These are phyloP conservation scores for Cerrena zonata DNA, from an alignment of 1,284 basidiomycete species.

Conservation along the genomic window DNA sequence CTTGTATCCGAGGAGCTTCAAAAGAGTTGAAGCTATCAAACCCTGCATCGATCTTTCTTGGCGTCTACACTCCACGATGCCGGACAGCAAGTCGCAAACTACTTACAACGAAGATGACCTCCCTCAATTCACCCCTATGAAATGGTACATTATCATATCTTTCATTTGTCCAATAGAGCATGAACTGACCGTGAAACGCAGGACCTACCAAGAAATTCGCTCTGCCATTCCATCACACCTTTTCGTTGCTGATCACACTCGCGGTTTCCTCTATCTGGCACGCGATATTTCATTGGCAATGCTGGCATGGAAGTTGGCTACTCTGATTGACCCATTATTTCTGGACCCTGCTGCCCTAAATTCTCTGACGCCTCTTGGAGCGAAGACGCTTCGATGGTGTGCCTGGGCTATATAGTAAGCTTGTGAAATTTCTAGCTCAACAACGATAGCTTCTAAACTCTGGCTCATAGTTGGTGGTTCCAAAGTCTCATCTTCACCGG, in stretches of 20 bases:
- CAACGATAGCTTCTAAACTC: neutral
- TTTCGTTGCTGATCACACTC: conserved; percentile 3
- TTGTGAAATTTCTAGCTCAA: conserved; percentile 3
- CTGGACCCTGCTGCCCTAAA: neutral
- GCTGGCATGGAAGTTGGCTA: conserved; percentile 2
- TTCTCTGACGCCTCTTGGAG: conserved; percentile 15
- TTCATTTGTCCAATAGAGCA: neutral
- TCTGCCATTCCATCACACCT: conserved; percentile 43
- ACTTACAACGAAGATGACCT: conserved; percentile 2
- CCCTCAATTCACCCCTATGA: conserved; percentile 8
- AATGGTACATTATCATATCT: conserved; percentile 5
- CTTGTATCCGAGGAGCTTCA: no score
- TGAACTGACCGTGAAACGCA: neutral
- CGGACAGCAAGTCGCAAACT: no score
- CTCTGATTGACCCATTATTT: conserved; percentile 5
- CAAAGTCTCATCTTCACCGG: conserved; percentile 11
- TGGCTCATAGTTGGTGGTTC: conserved; percentile 44
- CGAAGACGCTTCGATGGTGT: conserved; percentile 27
- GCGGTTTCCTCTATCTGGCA: conserved; percentile 4
- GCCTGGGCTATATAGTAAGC: conserved; percentile 37
- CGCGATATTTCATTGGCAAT: conserved; percentile 5
- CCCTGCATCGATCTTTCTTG: no score
- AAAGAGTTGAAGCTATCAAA: no score
- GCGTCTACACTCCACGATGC: no score
- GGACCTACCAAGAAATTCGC: conserved; percentile 35